phyloP scores from a whole-genome alignment of 352 stramenopile species.

The Phytopythium montanum region DNA sequence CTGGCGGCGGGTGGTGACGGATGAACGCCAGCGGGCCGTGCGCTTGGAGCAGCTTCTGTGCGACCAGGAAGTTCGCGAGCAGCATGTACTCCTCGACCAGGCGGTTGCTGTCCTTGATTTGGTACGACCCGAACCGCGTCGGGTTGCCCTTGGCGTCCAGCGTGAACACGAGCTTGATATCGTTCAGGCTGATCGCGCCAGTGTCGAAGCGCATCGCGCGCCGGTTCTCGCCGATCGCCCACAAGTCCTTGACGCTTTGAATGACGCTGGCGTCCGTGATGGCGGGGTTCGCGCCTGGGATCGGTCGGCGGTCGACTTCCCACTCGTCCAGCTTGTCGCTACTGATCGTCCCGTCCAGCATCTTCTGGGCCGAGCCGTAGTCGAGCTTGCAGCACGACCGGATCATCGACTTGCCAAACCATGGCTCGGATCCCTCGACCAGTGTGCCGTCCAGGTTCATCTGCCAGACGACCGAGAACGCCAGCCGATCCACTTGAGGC shows the following conservation, averaged over 20 bases:
- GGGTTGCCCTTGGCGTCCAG: conserved; percentile 92
- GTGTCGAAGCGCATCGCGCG: conserved; percentile 88
- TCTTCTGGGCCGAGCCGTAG: conserved; percentile 95
- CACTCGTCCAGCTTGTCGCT: conserved; percentile 68
- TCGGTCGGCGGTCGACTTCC: conserved; percentile 47
- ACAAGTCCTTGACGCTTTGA: conserved; percentile 65
- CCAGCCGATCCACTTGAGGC: conserved; percentile 94
- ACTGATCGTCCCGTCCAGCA: conserved; percentile 91
- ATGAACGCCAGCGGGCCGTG: conserved; percentile 88
- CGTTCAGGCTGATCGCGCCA: conserved; percentile 91
- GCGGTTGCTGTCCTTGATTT: conserved; percentile 93
- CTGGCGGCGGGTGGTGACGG: conserved; percentile 82
- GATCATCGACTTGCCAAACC: conserved; percentile 98
- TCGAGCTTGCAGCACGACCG: conserved; percentile 96
- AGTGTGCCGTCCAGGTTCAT: conserved; percentile 96
- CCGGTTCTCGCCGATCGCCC: conserved; percentile 57
- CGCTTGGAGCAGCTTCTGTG: conserved; percentile 91
- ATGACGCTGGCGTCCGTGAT: conserved; percentile 61
- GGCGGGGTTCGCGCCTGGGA: conserved; percentile 29
- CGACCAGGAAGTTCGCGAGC: conserved; percentile 97
- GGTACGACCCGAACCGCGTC: conserved; percentile 83
- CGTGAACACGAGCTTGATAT: conserved; percentile 93
- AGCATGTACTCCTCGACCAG: conserved; percentile 99
- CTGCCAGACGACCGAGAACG: conserved; percentile 94
- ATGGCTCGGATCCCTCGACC: conserved; percentile 84